Conservation (phyloP, 2,329 filamentous ascomycete genomes). For the Epichloe scottii region DNA sequence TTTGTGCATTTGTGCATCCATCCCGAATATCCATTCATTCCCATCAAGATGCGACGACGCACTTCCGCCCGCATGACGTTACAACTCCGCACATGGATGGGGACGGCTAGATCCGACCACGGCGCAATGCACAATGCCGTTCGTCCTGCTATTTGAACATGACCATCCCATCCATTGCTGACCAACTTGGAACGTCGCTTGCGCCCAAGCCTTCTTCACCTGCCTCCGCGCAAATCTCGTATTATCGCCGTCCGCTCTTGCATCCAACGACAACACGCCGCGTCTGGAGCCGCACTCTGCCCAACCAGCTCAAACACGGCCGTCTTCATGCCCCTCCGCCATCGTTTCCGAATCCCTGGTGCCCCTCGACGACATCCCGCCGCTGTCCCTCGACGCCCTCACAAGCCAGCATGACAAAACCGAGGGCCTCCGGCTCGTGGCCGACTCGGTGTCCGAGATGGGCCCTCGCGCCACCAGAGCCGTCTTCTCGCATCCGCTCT, state of each 20-base stretch:
- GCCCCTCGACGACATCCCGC: conserved; percentile 39
- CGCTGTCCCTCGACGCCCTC: conserved; percentile 49
- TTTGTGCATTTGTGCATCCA: background rate
- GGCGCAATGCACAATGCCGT: too few species aligned
- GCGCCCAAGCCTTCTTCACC: conserved; percentile 58
- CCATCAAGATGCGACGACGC: background rate
- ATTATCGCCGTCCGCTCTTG: conserved; percentile 47
- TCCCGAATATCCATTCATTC: background rate
- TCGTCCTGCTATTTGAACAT: too few species aligned
- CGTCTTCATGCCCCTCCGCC: conserved; percentile 45
- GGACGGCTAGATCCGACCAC: too few species aligned
- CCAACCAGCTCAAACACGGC: conserved; percentile 21
- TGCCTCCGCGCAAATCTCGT: conserved; percentile 72
- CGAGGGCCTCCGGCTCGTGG: conserved; percentile 58
- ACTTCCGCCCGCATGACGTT: background rate
- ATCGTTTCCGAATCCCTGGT: conserved; percentile 27
- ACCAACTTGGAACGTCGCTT: too few species aligned
- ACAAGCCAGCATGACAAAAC: conserved; percentile 46
- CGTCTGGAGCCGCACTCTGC: conserved; percentile 39
- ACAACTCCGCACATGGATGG: background rate
- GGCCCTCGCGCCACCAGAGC: conserved; percentile 52
- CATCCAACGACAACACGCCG: conserved; percentile 53
- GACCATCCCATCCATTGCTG: too few species aligned
- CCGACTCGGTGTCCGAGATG: conserved; percentile 75
- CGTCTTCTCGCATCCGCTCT: conserved; percentile 51